Evolutionary conservation across 2,329 filamentous ascomycete species (phyloP).

Genomic region (Apiospora arundinis): DNA sequence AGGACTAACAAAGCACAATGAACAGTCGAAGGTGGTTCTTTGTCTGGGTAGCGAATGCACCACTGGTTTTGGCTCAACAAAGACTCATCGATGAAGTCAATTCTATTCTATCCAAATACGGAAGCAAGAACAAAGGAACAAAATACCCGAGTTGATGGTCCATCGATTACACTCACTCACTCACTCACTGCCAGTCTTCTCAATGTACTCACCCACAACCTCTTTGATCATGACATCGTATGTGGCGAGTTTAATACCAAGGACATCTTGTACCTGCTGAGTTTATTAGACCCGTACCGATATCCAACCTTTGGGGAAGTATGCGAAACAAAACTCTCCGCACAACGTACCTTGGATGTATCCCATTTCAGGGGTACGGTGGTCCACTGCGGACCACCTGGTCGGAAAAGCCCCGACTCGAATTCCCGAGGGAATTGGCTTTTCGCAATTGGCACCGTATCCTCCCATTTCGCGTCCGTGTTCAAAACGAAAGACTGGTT

Average conservation of each 20-base stretch:
- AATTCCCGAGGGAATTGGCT: slow-evolving; percentile 1
- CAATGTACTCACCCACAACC: slow-evolving; percentile 17
- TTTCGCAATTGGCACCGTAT: slow-evolving; percentile 17
- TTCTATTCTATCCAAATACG: neutral
- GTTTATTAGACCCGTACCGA: neutral
- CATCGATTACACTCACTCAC: neutral
- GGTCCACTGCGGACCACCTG: neutral
- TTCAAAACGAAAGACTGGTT: slow-evolving; percentile 24
- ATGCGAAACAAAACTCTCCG: neutral
- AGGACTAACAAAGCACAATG: neutral
- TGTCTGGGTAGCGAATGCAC: neutral
- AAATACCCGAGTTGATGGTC: neutral
- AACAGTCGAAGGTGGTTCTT: neutral
- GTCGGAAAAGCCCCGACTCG: neutral
- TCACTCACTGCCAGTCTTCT: neutral
- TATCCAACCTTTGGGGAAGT: neutral
- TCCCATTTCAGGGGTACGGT: slow-evolving; percentile 21
- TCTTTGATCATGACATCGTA: slow-evolving; percentile 19
- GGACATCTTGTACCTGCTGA: slow-evolving; percentile 9
- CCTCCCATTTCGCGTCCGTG: slow-evolving; percentile 17
- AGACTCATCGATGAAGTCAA: neutral
- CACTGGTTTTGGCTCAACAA: neutral
- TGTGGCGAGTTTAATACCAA: slow-evolving; percentile 14
- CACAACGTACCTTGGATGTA: neutral
- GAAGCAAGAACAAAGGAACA: neutral